These are phyloP conservation scores for Rhizopus arrhizus DNA, from an alignment of 371 early-diverging fungal species.

Conservation along the genomic window DNA sequence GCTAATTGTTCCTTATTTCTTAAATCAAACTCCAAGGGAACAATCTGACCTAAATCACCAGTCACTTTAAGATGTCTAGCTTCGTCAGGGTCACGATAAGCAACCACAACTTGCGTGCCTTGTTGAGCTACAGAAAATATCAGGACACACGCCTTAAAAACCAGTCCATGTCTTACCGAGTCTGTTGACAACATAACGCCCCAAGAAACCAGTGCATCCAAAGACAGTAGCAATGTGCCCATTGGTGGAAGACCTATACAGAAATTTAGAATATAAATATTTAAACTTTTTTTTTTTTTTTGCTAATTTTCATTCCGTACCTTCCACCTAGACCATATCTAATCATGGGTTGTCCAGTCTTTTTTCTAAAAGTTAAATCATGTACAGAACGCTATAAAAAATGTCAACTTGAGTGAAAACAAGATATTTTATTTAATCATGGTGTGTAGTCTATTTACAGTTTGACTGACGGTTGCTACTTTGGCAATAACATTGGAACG, in stretches of 20 bases:
- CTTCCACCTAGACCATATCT: conserved; percentile 72
- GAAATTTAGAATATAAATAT: background rate
- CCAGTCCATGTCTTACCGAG: conserved; percentile 60
- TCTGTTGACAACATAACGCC: conserved; percentile 90
- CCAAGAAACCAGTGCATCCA: conserved; percentile 95
- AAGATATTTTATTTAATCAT: background rate
- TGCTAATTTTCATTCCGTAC: conserved; percentile 34
- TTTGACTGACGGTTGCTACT: conserved; percentile 26
- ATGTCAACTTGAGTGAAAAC: background rate
- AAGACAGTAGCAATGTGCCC: conserved; percentile 94
- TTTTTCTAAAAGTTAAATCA: conserved; percentile 68
- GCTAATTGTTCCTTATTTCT: conserved; percentile 81
- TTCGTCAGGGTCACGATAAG: conserved; percentile 89
- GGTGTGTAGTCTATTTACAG: conserved; percentile 21
- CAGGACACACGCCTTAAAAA: background rate
- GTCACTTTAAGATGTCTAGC: conserved; percentile 86
- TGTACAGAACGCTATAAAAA: conserved; percentile 63
- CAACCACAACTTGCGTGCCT: conserved; percentile 91
- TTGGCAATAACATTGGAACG: conserved; percentile 28
- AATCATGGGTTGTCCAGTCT: conserved; percentile 70
- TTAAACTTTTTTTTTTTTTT: background rate
- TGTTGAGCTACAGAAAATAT: conserved; percentile 37
- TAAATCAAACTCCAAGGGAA: conserved; percentile 89
- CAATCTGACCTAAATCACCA: conserved; percentile 94
- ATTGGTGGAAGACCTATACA: conserved; percentile 63